These are phyloP conservation scores for Sphaerobolus stellatus DNA, from an alignment of 1,284 basidiomycete genomes.

Conservation along the genomic window DNA sequence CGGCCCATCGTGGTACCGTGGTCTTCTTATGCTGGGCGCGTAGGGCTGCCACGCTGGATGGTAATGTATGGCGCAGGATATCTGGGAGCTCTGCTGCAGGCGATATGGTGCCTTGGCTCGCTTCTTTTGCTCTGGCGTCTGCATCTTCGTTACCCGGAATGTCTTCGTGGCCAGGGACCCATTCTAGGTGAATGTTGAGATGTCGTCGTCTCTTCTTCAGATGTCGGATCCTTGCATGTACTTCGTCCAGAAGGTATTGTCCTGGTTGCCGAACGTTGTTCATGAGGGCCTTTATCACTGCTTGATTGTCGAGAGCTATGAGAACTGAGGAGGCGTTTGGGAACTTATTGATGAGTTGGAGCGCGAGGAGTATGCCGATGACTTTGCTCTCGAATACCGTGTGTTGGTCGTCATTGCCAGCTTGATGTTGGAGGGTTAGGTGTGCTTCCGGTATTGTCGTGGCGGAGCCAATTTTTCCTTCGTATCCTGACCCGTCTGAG, in stretches of 20 bases:
- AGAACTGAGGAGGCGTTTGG: neutral
- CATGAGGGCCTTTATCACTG: neutral
- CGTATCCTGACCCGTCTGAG: too few relatives aligned
- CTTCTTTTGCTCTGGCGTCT: slow-evolving; percentile 14
- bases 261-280: neutral
- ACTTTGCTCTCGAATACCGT: slow-evolving; percentile 33
- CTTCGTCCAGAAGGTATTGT: neutral
- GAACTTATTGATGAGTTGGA: slow-evolving; percentile 14
- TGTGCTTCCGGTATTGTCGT: too few relatives aligned
- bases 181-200: slow-evolving; percentile 1
- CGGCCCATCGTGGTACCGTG: neutral
- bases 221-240: neutral
- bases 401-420: slow-evolving; percentile 26
- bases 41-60: neutral
- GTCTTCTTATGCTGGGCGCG: neutral
- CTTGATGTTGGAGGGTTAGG: slow-evolving; percentile 17
- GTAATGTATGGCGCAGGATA: neutral
- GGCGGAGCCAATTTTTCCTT: too few relatives aligned
- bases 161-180: slow-evolving; percentile 15
- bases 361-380: slow-evolving; percentile 23
- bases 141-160: slow-evolving; percentile 15
- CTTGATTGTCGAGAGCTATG: slow-evolving; percentile 6
- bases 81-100: neutral
- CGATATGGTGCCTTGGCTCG: neutral
- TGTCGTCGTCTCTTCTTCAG: neutral